These are phyloP conservation scores for Middelhovenomyces tepae DNA, from an alignment of 805 yeast species.

Conservation along the genomic window DNA sequence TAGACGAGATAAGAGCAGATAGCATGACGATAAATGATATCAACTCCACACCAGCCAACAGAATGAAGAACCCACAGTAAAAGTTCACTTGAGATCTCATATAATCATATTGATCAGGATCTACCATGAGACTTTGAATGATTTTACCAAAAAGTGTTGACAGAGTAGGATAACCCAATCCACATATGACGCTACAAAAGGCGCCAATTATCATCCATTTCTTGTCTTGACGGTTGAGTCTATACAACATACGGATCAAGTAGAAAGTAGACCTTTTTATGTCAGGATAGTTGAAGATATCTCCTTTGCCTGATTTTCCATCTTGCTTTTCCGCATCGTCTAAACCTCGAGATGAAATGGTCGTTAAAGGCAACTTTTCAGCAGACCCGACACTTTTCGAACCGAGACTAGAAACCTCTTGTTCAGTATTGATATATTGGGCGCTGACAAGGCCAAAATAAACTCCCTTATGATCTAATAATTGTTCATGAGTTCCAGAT, in stretches of 20 bases:
- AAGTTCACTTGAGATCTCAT: constrained; percentile 15
- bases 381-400: constrained; percentile 3
- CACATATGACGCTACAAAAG: constrained; percentile 7
- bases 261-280: background rate
- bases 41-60: constrained; percentile 4
- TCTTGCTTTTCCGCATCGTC: background rate
- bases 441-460: constrained; percentile 22
- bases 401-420: constrained; percentile 4
- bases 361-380: background rate
- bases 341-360: background rate
- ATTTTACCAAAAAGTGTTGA: constrained; percentile 19
- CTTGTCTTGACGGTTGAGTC: background rate
- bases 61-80: constrained; percentile 1
- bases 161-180: constrained; percentile 18
- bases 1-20: constrained; percentile 9
- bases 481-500: constrained; percentile 26
- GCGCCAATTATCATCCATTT: background rate
- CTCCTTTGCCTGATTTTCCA: background rate
- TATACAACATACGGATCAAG: background rate
- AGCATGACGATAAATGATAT: background rate
- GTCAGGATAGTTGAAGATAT: background rate
- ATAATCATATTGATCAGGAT: constrained; percentile 10
- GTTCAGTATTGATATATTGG: constrained; percentile 15
- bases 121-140: constrained; percentile 14
- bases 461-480: constrained; percentile 18